Evolutionary conservation across 208 protist species (phyloP).

Genomic region (Vickermania spadyakhi): DNA sequence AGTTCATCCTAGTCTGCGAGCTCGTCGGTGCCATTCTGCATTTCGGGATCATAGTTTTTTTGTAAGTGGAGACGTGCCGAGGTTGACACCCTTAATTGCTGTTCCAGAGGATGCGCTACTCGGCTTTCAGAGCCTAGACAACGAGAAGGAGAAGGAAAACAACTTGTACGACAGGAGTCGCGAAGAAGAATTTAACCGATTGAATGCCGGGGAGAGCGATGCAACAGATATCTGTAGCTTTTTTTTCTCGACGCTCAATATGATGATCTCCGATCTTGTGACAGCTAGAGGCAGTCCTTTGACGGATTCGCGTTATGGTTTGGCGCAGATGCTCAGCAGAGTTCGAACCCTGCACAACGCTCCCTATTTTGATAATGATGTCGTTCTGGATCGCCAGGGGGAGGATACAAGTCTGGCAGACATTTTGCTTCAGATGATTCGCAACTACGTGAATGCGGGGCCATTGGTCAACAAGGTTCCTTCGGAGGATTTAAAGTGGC

Average conservation of each 20-base stretch:
- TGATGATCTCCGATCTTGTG: conserved; percentile 82
- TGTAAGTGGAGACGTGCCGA: conserved; percentile 36
- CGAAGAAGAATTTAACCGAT: conserved; percentile 64
- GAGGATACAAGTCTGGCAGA: conserved; percentile 67
- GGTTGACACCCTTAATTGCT: conserved; percentile 64
- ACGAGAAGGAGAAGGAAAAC: conserved; percentile 26
- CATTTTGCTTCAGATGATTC: conserved; percentile 87
- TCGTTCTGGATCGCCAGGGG: conserved; percentile 33
- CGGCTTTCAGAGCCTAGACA: conserved; percentile 54
- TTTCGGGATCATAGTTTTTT: conserved; percentile 75
- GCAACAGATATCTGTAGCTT: conserved; percentile 75
- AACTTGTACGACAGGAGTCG: conserved; percentile 48
- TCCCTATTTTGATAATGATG: conserved; percentile 78
- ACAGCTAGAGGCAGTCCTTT: conserved; percentile 65
- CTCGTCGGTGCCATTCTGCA: conserved; percentile 21
- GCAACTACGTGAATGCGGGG: conserved; percentile 85
- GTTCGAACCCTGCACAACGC: conserved; percentile 77
- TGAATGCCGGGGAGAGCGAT: conserved; percentile 38
- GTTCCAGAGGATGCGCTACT: conserved; percentile 70
- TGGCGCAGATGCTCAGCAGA: conserved; percentile 58
- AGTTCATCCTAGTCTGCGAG: conserved; percentile 50
- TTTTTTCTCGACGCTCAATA: conserved; percentile 77
- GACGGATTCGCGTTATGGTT: conserved; percentile 53
- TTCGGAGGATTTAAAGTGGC: conserved; percentile 70
- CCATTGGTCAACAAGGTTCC: conserved; percentile 83